Evolutionary conservation across 441 rosid genomes (phyloP), one percentile per base, ranked within the genome.

Genomic region (Dalechampia spathulata): DNA sequence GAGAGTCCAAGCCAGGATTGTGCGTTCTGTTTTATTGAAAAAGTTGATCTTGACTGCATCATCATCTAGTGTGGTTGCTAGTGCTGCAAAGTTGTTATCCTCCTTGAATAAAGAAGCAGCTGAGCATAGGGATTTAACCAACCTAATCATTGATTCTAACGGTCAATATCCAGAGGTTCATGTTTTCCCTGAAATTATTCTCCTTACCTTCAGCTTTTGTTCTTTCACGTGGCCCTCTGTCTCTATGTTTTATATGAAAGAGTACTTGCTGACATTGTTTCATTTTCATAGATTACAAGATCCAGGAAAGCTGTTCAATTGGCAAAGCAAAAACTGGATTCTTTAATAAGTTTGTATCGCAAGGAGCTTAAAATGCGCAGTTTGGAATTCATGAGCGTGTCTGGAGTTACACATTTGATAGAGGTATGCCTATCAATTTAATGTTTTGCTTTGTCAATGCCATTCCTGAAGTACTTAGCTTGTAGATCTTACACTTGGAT

Each of bases 151-250:
- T 57, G 55, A 64, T 50, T 81, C 87, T 41, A 65, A 63, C 54
- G 78, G 68, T 62, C 89, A 68, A 69, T 88, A 79, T 70, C 77
- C 83, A 15, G 98, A 88, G 89, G 93, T 91, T 69, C 63, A 68
- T 73, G 49, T 25, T 19, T 62, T 47, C 12, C 23, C 23, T 42
- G 3, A 20, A 21, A 13, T 37, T 60, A 22, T 52, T 14, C 36
- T 50, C 7, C 12, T 17, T 38, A 1, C 23, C 22, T 21, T 36
- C 23, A 17, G 8, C 38, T 28, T 50, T 57, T 47, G 26, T 38
- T 43, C 16, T 52, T 46, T 36, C 40, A 28, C 25, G 53, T n/a
- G 2, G 16, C 22, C 5, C 6, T 36, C 39, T 10, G 12, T 36
- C 11, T 36, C 39, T 36, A 6, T 36, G 13, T 36, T 10, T 5